Evolutionary conservation across 75 land plant genomes (phyloP).

Genomic region (Sequoia sempervirens): DNA sequence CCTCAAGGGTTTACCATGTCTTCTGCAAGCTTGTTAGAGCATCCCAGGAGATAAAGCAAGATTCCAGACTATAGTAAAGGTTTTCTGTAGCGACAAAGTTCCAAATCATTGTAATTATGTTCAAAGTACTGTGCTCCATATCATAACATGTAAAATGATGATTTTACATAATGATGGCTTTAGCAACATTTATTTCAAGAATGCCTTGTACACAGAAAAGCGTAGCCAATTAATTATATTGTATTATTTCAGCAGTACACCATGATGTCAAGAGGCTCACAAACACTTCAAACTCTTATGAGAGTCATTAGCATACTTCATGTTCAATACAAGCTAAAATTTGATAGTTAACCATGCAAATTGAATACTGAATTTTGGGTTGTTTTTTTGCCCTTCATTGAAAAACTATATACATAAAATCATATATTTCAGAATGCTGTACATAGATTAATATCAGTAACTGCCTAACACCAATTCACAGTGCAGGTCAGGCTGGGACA

Average conservation of each 20-base stretch:
- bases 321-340: background rate
- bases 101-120: background rate
- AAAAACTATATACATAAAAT: background rate
- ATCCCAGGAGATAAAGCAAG: too few species aligned
- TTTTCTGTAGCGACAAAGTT: too few species aligned
- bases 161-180: background rate
- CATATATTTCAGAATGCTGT: background rate
- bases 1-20: too few species aligned
- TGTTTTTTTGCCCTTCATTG: background rate
- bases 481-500: constrained; percentile 1
- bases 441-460: constrained; percentile 10
- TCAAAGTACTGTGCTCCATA: too few species aligned
- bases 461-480: background rate
- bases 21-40: background rate
- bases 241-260: background rate
- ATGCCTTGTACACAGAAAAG: background rate
- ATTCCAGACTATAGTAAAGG: too few species aligned
- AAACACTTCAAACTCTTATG: background rate
- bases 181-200: background rate
- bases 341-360: background rate
- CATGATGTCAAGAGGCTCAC: background rate
- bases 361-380: background rate
- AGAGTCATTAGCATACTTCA: background rate
- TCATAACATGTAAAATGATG: background rate
- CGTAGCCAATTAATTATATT: background rate